These are phyloP conservation scores for Neckera pumila DNA, from an alignment of 225 moss, liverwort and hornwort species.

Conservation along the genomic window DNA sequence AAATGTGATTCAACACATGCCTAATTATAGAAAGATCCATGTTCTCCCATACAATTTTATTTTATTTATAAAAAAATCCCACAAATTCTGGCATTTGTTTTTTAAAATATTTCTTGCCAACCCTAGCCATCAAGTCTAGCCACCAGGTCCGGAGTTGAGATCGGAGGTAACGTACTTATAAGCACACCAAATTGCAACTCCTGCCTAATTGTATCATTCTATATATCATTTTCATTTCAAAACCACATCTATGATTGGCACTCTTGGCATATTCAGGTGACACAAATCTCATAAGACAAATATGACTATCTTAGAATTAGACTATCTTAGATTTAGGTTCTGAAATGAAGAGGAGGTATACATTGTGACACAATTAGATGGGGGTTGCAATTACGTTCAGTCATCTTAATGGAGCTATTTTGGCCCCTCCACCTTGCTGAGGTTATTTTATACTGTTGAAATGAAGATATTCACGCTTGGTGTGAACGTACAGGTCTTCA, in stretches of 20 bases:
- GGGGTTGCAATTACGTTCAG: background rate
- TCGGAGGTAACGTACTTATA: too few relatives aligned
- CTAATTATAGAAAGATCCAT: background rate
- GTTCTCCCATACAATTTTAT: background rate
- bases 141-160: background rate
- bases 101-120: background rate
- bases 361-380: background rate
- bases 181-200: background rate
- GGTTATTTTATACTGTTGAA: background rate
- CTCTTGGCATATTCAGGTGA: background rate
- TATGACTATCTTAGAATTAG: background rate
- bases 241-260: background rate
- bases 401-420: background rate
- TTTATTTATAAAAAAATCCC: too few relatives aligned
- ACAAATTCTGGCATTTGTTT: background rate
- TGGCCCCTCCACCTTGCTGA: background rate
- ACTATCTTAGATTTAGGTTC: background rate
- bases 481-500: background rate
- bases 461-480: background rate
- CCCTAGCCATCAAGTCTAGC: background rate
- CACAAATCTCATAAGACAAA: background rate
- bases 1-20: background rate
- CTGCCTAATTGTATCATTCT: background rate
- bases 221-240: background rate
- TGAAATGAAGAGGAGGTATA: background rate